Evolutionary conservation across 2,329 filamentous ascomycete species (phyloP).

Genomic region (Mollisia scopiformis): DNA sequence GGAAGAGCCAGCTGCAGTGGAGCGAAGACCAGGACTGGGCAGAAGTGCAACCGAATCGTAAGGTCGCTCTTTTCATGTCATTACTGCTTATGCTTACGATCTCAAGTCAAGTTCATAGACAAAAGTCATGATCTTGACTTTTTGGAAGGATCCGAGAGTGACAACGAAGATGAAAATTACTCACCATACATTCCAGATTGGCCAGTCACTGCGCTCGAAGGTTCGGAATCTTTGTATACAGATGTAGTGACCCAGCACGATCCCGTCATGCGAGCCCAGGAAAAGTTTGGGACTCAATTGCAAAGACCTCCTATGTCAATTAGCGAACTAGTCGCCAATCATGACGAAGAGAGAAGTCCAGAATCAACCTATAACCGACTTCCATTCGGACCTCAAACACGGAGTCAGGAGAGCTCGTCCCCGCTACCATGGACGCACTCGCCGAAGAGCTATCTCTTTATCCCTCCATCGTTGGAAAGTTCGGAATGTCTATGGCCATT

Average conservation of each 20-base stretch:
- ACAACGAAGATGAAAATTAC: neutral
- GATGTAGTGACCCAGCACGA: neutral
- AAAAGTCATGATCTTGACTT: neutral
- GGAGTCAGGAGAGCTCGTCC: neutral
- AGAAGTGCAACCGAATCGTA: neutral
- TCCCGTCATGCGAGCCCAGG: neutral
- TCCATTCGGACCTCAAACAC: neutral
- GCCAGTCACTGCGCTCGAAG: neutral
- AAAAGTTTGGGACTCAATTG: neutral
- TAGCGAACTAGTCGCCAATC: neutral
- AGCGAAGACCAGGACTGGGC: neutral
- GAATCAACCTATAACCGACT: no score
- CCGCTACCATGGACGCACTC: neutral
- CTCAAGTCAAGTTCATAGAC: neutral
- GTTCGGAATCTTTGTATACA: neutral
- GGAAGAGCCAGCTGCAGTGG: neutral
- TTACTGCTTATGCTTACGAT: neutral
- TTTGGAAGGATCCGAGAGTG: neutral
- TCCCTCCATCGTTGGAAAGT: neutral
- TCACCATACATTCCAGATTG: neutral
- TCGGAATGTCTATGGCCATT: constrained; percentile 3
- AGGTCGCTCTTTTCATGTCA: neutral
- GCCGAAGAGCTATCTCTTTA: neutral
- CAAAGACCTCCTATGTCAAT: neutral
- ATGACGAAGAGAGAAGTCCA: neutral